Evolutionary conservation across 768 basidiomycete species (phyloP).

Genomic region (Leccinum ochraceum): DNA sequence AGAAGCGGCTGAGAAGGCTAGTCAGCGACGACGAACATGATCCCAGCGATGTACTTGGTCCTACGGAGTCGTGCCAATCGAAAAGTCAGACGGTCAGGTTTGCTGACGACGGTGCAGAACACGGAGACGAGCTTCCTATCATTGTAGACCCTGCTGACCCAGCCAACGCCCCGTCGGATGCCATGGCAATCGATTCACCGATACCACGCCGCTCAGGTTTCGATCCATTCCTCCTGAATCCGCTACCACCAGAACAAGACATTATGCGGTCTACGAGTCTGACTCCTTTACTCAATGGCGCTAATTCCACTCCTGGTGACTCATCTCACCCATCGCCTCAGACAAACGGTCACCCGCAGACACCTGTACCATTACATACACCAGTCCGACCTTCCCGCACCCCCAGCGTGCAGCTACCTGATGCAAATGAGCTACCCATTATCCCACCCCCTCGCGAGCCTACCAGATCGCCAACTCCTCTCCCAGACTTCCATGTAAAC

Average conservation of each 20-base stretch:
- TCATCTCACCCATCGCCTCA: constrained; percentile 10
- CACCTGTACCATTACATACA: constrained; percentile 7
- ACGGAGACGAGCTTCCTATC: constrained; percentile 18
- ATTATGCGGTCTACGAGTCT: constrained; percentile 25
- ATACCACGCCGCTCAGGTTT: constrained; percentile 44
- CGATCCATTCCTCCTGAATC: constrained; percentile 55
- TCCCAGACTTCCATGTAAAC: constrained; percentile 77
- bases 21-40: constrained; percentile 49
- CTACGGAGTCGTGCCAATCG: constrained; percentile 34
- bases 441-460: constrained; percentile 37
- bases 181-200: constrained; percentile 42
- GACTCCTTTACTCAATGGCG: constrained; percentile 29
- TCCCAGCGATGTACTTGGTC: constrained; percentile 43
- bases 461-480: constrained; percentile 65
- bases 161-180: constrained; percentile 9
- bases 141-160: constrained; percentile 6
- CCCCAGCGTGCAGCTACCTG: constrained; percentile 11
- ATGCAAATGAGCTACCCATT: constrained; percentile 23
- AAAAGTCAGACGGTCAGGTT: constrained; percentile 51
- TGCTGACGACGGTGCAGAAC: constrained; percentile 34
- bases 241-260: constrained; percentile 38
- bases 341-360: constrained; percentile 13
- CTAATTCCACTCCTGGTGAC: constrained; percentile 2
- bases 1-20: constrained; percentile 51
- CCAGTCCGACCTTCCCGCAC: constrained; percentile 8